phyloP scores from a whole-genome alignment of 2,329 filamentous ascomycete genomes.

The Zasmidium cellare region DNA sequence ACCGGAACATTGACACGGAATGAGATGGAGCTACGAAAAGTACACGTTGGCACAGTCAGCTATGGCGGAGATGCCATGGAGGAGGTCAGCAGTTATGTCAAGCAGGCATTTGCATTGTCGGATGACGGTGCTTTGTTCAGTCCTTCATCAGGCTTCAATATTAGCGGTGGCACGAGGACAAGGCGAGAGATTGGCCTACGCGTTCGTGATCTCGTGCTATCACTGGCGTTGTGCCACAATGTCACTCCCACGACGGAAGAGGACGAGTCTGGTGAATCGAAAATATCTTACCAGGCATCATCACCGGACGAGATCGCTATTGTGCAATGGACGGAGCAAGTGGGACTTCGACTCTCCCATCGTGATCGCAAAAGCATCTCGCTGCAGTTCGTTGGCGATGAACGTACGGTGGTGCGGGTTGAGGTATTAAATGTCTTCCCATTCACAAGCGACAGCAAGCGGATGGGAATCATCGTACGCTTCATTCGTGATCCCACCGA shows the following conservation, averaged over 20 bases:
- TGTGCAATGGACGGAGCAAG: slow-evolving; percentile 89
- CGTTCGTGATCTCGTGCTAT: slow-evolving; percentile 89
- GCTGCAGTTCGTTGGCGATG: slow-evolving; percentile 73
- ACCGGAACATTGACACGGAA: slow-evolving; percentile 98
- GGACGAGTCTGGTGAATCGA: slow-evolving; percentile 66
- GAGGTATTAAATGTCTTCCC: slow-evolving; percentile 93
- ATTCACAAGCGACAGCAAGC: slow-evolving; percentile 95
- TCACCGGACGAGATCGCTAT: slow-evolving; percentile 98
- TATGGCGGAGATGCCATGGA: slow-evolving; percentile 99
- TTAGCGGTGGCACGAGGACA: slow-evolving; percentile 65
- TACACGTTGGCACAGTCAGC: slow-evolving; percentile 95
- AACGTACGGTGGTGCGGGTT: slow-evolving; percentile 75
- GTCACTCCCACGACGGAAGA: slow-evolving; percentile 90
- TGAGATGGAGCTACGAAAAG: slow-evolving; percentile 83
- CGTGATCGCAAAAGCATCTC: slow-evolving; percentile 86
- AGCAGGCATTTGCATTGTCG: slow-evolving; percentile 70
- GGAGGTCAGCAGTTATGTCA: slow-evolving; percentile 83
- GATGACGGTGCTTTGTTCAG: slow-evolving; percentile 60
- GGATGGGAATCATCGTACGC: slow-evolving; percentile 95
- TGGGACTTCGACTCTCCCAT: slow-evolving; percentile 79
- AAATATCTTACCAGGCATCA: slow-evolving; percentile 91
- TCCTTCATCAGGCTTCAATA: slow-evolving; percentile 68
- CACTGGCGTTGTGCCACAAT: slow-evolving; percentile 92
- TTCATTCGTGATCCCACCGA: slow-evolving; percentile 61
- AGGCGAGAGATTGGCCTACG: slow-evolving; percentile 90